phyloP scores from a whole-genome alignment of 257 asterid species.

The Fraxinus anomala region DNA sequence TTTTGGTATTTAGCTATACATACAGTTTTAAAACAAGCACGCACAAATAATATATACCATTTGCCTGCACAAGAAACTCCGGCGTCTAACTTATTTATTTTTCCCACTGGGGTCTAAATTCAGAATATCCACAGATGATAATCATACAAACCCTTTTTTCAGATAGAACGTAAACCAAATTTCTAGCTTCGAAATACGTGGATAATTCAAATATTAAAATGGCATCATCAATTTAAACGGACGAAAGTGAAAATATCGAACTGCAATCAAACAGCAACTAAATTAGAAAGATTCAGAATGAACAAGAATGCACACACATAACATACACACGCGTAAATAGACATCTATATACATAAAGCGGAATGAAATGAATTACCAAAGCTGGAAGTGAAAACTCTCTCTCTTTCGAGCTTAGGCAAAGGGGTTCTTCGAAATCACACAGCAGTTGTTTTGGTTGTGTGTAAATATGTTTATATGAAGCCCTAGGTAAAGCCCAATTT shows the following conservation, averaged over 20 bases:
- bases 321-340: slow-evolving; percentile 6
- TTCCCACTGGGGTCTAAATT: not conserved
- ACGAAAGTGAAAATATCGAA: not conserved
- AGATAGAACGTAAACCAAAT: not conserved
- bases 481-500: slow-evolving; percentile 26
- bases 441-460: not conserved
- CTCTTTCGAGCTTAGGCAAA: slow-evolving; percentile 1
- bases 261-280: not conserved
- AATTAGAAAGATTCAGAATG: not conserved
- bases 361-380: not conserved
- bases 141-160: slow-evolving; percentile 1
- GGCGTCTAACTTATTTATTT: not conserved
- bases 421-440: slow-evolving; percentile 10
- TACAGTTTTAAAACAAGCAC: not conserved
- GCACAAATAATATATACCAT: not conserved
- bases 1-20: not conserved
- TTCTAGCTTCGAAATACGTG: not conserved
- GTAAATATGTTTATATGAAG: not conserved
- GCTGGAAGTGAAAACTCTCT: not conserved
- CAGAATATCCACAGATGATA: not conserved
- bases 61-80: not conserved
- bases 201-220: not conserved
- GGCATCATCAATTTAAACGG: slow-evolving; percentile 1
- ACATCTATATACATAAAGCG: not conserved
- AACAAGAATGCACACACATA: not conserved